These are phyloP conservation scores for Ceratobasidium theobromae DNA, from an alignment of 1,284 basidiomycete species.

Conservation along the genomic window DNA sequence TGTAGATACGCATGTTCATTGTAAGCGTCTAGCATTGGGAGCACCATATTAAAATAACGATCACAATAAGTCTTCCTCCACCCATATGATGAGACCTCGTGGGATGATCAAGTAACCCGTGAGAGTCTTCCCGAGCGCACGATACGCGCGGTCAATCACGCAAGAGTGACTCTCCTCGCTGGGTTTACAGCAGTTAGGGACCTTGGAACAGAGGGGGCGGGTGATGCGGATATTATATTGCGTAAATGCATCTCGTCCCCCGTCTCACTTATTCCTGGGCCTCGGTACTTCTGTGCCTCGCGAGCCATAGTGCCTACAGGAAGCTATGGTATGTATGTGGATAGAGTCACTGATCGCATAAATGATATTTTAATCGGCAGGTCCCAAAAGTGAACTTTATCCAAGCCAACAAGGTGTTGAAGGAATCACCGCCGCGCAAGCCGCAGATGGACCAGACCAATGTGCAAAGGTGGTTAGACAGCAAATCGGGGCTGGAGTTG, in stretches of 20 bases:
- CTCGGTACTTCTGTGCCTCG: constrained; percentile 64
- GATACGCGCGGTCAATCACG: constrained; percentile 62
- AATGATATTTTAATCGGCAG: constrained; percentile 41
- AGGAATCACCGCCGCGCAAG: constrained; percentile 58
- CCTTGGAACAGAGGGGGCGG: constrained; percentile 65
- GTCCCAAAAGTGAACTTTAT: constrained; percentile 56
- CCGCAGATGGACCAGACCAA: constrained; percentile 58
- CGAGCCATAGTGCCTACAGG: constrained; percentile 63
- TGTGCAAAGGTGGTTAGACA: constrained; percentile 59
- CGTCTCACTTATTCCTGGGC: constrained; percentile 58
- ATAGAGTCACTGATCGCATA: background rate
- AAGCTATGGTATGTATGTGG: constrained; percentile 53
- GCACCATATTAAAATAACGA: background rate
- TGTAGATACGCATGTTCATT: constrained; percentile 67
- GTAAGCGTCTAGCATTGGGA: constrained; percentile 45
- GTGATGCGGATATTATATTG: constrained; percentile 61
- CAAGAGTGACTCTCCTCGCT: constrained; percentile 59
- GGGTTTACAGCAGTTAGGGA: constrained; percentile 70
- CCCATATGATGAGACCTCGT: constrained; percentile 59
- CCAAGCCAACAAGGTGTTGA: constrained; percentile 56
- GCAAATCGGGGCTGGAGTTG: constrained; percentile 67
- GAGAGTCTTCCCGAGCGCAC: constrained; percentile 58
- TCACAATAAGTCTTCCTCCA: constrained; percentile 58
- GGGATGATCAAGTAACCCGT: constrained; percentile 63
- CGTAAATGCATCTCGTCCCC: constrained; percentile 58